These are phyloP conservation scores for Vaccinium vitisidaea DNA, from an alignment of 148 eudicot genomes.

Conservation along the genomic window DNA sequence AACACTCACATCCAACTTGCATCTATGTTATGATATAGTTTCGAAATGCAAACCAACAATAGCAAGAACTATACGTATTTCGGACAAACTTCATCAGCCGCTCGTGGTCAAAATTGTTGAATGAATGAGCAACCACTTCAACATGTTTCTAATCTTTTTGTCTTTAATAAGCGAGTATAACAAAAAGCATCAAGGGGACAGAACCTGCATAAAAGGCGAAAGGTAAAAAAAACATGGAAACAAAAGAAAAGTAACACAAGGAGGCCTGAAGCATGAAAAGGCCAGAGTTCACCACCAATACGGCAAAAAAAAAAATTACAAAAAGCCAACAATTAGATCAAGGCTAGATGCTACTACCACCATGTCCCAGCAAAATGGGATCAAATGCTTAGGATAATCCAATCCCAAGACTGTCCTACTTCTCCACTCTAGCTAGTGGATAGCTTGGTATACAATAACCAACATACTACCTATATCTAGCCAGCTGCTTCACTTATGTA, in stretches of 20 bases:
- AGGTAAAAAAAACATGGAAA: no score
- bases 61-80: neutral
- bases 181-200: neutral
- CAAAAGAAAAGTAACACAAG: neutral
- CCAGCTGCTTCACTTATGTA: neutral
- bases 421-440: no score
- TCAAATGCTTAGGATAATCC: neutral
- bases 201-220: no score
- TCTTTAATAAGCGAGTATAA: neutral
- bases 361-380: neutral
- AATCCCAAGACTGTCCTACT: no score
- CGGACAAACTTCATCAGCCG: neutral
- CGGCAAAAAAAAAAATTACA: neutral
- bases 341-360: neutral
- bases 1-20: neutral
- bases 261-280: neutral
- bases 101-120: neutral
- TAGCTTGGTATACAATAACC: no score
- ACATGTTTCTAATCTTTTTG: neutral
- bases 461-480: neutral
- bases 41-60: neutral
- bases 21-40: neutral
- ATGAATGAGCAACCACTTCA: no score
- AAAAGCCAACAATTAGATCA: neutral
- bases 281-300: neutral